phyloP scores from a whole-genome alignment of 371 early-diverging fungal species.

The Syncephalis fuscata region DNA sequence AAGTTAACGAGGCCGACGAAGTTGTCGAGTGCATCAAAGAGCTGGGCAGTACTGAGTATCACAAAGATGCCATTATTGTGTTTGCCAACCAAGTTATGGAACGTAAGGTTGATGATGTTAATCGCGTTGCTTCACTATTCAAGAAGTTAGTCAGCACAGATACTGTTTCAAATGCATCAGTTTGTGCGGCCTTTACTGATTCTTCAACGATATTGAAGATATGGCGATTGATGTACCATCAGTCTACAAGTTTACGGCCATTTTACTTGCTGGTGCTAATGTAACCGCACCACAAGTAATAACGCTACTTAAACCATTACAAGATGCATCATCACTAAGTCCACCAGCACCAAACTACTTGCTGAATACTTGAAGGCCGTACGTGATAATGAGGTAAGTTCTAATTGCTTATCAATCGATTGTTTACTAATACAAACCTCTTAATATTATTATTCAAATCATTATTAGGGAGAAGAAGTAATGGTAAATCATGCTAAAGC shows the following conservation, averaged over 20 bases:
- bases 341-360: constrained; percentile 2
- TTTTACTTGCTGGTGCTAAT: constrained; percentile 31
- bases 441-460: too few relatives aligned
- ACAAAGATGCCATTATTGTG: constrained; percentile 20
- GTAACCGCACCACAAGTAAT: constrained; percentile 16
- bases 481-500: too few relatives aligned
- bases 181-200: constrained; percentile 31
- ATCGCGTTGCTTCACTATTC: constrained; percentile 31
- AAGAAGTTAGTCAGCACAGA: constrained; percentile 20
- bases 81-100: constrained; percentile 33
- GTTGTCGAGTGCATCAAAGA: constrained; percentile 44
- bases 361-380: constrained; percentile 2
- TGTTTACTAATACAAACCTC: too few relatives aligned
- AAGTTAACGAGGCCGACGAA: constrained; percentile 27
- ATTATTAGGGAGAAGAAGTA: too few relatives aligned
- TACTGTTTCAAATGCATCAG: constrained; percentile 16
- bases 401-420: too few relatives aligned
- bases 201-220: constrained; percentile 53
- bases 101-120: constrained; percentile 34
- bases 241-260: constrained; percentile 44
- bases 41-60: constrained; percentile 31
- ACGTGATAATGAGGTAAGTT: too few relatives aligned
- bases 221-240: constrained; percentile 66
- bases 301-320: constrained; percentile 2
- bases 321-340: neutral